phyloP scores from a whole-genome alignment of 305 asterid species.

The Fraxinus albicans region DNA sequence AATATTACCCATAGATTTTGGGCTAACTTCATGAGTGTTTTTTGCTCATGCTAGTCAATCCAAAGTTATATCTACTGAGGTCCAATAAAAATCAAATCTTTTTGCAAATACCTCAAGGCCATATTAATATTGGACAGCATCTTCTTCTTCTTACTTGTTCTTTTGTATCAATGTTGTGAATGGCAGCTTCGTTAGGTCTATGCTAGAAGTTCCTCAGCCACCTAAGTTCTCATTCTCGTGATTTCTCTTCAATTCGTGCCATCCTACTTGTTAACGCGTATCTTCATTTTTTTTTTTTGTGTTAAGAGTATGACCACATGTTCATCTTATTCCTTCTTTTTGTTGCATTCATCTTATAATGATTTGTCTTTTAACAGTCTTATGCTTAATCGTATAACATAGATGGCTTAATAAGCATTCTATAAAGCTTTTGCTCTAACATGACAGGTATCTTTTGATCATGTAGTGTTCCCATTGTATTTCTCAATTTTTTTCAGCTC shows the following conservation, averaged over 20 bases:
- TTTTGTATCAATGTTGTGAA: background rate
- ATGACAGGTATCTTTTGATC: background rate
- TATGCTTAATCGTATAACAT: background rate
- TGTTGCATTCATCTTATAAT: background rate
- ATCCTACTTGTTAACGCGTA: background rate
- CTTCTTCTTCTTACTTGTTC: background rate
- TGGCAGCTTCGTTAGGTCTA: background rate
- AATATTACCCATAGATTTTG: background rate
- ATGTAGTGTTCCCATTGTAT: background rate
- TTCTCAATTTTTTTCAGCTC: background rate
- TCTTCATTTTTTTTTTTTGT: too few relatives aligned
- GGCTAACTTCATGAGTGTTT: background rate
- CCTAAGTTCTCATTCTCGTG: background rate
- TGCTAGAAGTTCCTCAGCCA: background rate
- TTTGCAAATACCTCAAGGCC: background rate
- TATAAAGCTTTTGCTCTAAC: background rate
- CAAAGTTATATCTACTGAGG: background rate
- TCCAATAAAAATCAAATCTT: background rate
- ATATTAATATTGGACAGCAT: background rate
- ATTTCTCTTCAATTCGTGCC: background rate
- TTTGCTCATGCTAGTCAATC: background rate
- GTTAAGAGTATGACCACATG: background rate
- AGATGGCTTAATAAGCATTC: background rate
- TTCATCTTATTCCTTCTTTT: background rate
- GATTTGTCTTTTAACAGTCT: background rate